Evolutionary conservation across 805 yeast genomes (phyloP).

Genomic region (Saccharomyces eubayanus): DNA sequence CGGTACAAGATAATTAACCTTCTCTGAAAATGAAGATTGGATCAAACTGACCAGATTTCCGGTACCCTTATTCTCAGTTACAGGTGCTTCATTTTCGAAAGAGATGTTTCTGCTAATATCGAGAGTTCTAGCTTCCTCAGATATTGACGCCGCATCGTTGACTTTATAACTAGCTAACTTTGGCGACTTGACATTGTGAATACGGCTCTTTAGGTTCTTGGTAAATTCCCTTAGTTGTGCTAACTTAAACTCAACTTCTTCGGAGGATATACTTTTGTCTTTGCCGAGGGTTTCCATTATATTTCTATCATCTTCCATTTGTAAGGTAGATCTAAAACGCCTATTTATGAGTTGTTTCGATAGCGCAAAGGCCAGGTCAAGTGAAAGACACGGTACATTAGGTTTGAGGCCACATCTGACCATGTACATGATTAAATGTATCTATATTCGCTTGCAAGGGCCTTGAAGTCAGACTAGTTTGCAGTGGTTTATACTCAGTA

Average conservation of each 20-base stretch:
- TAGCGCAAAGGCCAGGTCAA: background rate
- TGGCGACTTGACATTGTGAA: background rate
- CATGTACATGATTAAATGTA: background rate
- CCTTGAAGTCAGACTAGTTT: background rate
- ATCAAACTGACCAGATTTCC: conserved; percentile 15
- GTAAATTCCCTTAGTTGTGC: conserved; percentile 26
- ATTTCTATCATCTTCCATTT: background rate
- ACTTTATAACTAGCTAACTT: background rate
- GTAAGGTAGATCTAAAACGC: background rate
- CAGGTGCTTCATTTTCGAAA: background rate
- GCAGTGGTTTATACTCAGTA: background rate
- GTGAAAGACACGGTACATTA: background rate
- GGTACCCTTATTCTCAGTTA: background rate
- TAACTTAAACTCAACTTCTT: conserved; percentile 20
- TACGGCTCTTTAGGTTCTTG: conserved; percentile 12
- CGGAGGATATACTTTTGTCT: conserved; percentile 2
- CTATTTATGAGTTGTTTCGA: background rate
- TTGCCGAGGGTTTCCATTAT: background rate
- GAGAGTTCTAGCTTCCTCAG: conserved; percentile 4
- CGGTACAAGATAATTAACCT: conserved; percentile 17
- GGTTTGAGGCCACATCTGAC: background rate
- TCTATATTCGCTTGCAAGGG: background rate
- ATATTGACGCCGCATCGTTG: conserved; percentile 7
- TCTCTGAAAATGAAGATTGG: conserved; percentile 7
- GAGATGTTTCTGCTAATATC: background rate